Evolutionary conservation across 1,139 yeast species (phyloP).

Genomic region (Dujonia santamariae): DNA sequence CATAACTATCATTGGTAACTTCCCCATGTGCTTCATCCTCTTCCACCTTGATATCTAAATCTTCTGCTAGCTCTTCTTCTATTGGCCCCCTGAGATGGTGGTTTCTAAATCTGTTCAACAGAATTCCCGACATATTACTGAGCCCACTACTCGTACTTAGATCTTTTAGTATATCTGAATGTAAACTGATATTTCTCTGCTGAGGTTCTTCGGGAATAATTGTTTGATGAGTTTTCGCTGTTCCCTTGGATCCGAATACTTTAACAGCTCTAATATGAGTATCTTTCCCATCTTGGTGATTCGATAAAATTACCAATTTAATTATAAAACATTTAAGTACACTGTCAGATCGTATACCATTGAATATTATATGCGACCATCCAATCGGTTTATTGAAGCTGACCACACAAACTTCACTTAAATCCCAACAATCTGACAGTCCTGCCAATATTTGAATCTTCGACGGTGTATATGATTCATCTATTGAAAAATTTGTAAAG

Average conservation of each 20-base stretch:
- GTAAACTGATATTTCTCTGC: too few species aligned
- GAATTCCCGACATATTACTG: constrained; percentile 12
- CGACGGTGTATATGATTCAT: constrained; percentile 92
- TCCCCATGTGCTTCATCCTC: constrained; percentile 6
- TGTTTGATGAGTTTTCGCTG: too few species aligned
- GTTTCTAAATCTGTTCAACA: constrained; percentile 10
- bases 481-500: constrained; percentile 63
- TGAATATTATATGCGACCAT: constrained; percentile 77
- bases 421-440: constrained; percentile 75
- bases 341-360: constrained; percentile 55
- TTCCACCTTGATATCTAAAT: constrained; percentile 10
- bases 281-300: constrained; percentile 96
- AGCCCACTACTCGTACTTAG: constrained; percentile 26
- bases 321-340: constrained; percentile 72
- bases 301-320: constrained; percentile 66
- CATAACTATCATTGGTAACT: background rate
- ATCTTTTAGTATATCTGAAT: constrained; percentile 26
- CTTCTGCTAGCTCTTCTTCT: constrained; percentile 2
- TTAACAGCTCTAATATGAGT: constrained; percentile 77
- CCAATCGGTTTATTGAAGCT: constrained; percentile 75
- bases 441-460: constrained; percentile 74
- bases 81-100: background rate
- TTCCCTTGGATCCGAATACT: constrained; percentile 41
- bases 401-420: constrained; percentile 67
- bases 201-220: too few species aligned